Evolutionary conservation across 1,284 basidiomycete genomes (phyloP), one percentile per base, ranked within the genome.

Genomic region (Ceratobasidium sp.): DNA sequence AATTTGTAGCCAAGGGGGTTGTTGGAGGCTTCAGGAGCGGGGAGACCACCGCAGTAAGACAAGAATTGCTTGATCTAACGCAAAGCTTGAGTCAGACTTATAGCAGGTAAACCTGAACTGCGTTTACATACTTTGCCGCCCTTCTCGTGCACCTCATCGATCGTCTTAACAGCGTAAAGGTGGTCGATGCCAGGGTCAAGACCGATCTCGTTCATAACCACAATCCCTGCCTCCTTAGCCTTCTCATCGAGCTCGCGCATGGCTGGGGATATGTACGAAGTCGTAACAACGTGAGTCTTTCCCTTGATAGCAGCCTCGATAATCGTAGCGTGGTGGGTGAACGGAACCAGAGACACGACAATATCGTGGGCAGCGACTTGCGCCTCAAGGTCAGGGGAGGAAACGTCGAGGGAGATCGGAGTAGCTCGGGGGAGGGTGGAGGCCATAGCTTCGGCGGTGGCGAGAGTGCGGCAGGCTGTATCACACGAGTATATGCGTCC

Each of bases 1-100:
- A 99, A 98, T 83, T 98, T 98, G 90, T 98, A 99, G 35, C 98
- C 97, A 74, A 99, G 91, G 8, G 98, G 96, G 85, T 98, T 99
- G 80, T 91, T 90, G 16, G 95, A 90, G 78, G 91, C 90, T 79
- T 95, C 89, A 18, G 96, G 95, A 1, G 96, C 94, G 72, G 96
- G 95, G 49, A 98, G 90, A 74, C 97, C 98, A 82, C 97, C 96
- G 79, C 98, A 99, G 89, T 95, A 98, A 1, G 94, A 97, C 76
- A 93, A 85, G 89, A 99, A 99, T 79, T 93, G 86, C 83, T 95
- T 97, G 84, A 98, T 87, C 92, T 93, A 75, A 13, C 62, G 49
- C 18, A 0, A 14, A 26, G 13, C 2, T 44, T 69, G 63, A 28
- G 11, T 35, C 47, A 57, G 54, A 28, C 0, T 26, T 35, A 72